Conservation (phyloP, 108 stramenopile genomes). For the Aurantiochytrium sp. region DNA sequence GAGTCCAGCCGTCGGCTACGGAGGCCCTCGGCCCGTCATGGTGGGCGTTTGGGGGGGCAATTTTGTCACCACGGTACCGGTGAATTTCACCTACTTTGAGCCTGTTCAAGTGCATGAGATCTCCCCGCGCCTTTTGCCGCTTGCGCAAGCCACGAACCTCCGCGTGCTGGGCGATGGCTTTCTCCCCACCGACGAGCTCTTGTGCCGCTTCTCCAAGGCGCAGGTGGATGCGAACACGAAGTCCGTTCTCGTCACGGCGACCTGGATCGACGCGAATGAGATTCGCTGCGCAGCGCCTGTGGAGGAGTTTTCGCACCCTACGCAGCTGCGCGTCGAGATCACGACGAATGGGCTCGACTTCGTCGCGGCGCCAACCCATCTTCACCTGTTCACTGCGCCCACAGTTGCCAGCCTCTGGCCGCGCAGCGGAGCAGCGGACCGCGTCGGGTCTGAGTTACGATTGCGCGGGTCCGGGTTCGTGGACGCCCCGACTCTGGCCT, state of each 20-base stretch:
- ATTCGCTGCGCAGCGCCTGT: background rate
- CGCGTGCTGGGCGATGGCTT: background rate
- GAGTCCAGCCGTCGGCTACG: background rate
- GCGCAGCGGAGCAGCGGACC: background rate
- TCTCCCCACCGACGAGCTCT: background rate
- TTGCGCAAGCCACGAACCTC: background rate
- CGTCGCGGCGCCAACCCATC: background rate
- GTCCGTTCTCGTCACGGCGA: background rate
- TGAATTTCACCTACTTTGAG: background rate
- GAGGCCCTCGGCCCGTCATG: background rate
- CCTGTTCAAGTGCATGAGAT: background rate
- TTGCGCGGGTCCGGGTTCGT: conserved; percentile 39
- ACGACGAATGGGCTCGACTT: background rate
- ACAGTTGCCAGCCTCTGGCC: background rate
- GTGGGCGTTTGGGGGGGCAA: background rate
- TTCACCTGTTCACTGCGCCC: background rate
- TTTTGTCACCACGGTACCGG: background rate
- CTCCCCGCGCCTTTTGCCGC: background rate
- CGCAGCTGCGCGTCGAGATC: background rate
- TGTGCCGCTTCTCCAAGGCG: background rate
- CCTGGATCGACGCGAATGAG: background rate
- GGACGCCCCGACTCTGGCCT: background rate
- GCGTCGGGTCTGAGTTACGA: background rate
- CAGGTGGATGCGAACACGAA: no score
- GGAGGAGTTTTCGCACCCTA: background rate